Base-by-base conservation (phyloP, 169 alveolate species). In the Plasmodium berghei region DNA sequence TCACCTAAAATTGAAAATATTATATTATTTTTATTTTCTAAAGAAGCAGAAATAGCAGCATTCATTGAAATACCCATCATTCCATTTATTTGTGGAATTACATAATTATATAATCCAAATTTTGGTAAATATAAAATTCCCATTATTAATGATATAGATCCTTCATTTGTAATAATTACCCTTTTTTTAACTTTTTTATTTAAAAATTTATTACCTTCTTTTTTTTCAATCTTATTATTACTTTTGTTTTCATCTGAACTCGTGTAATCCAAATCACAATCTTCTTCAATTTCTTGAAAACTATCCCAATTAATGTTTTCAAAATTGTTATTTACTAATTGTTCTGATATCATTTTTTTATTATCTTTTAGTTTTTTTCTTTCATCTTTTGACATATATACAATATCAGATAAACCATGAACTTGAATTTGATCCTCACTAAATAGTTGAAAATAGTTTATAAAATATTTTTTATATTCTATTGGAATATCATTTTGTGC, bases 61-160 rank as follows among this genome's bases (percentile, higher is more conserved):
- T 80, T 80, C 90, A 80, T 80, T 55, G 90, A 66, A 34, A 80
- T 49, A 14, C 90, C 90, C 90, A 80, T 80, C 90, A 80, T 80
- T 6, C 90, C 90, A 64, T 80, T 80, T 8, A 67, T 80, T 61
- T 80, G 90, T 6, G 90, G 90, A 28, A 80, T 55, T 3, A 67
- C 85, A 56, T 55, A 80, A 67, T 66, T 80, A 18, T 28, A 80
- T 18, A 72, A 71, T n/a, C 90, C 90, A 59, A 80, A 71, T 24
- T 80, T 69, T 2, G 90, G 90, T 18, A 80, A 80, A 67, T 67
- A 80, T 55, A 80, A 40, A 34, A 80, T 80, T 54, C 90, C 90
- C 40, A 80, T 22, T 18, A 54, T 42, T 67, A 80, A 49, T 8
- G 90, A 67, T 18, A 80, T 80, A 9, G 90, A 80, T 52, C 90